Evolutionary conservation across 257 asterid genomes (phyloP).

Genomic region (Petunia secreta): DNA sequence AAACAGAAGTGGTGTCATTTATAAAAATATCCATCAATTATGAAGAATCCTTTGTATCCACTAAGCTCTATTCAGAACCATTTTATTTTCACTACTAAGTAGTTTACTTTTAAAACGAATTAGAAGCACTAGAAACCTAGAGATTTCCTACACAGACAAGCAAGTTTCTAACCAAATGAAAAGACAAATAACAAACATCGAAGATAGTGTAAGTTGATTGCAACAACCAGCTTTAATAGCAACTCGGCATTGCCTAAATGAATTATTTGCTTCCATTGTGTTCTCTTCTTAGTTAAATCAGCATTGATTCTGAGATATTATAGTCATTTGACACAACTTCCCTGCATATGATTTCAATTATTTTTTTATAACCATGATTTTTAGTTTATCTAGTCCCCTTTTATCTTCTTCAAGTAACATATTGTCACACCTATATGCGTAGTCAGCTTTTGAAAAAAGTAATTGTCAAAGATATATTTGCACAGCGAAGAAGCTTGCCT

Average conservation of each 20-base stretch:
- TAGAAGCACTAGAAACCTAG: not conserved
- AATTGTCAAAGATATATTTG: not conserved
- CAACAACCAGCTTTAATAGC: not conserved
- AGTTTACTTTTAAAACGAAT: not conserved
- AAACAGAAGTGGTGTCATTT: too few relatives aligned
- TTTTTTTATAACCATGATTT: not conserved
- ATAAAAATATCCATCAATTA: not conserved
- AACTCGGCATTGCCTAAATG: not conserved
- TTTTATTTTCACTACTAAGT: not conserved
- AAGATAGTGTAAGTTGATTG: not conserved
- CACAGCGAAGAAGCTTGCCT: conserved; percentile 45
- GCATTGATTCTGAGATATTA: not conserved
- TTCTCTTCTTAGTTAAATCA: not conserved
- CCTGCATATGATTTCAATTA: not conserved
- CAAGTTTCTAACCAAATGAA: not conserved
- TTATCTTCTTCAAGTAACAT: not conserved
- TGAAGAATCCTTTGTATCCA: not conserved
- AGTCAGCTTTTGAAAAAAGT: not conserved
- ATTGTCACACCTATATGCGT: not conserved
- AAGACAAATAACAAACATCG: not conserved
- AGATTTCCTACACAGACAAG: not conserved
- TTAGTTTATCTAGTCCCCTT: conserved; percentile 4
- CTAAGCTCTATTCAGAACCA: conserved; percentile 3
- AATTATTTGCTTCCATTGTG: not conserved
- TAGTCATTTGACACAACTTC: not conserved